Percentiles rank a stretch among this genome's conserved stretches.
Conservation (phyloP, 106 monocot species). For the Dendrobium nobile region DNA sequence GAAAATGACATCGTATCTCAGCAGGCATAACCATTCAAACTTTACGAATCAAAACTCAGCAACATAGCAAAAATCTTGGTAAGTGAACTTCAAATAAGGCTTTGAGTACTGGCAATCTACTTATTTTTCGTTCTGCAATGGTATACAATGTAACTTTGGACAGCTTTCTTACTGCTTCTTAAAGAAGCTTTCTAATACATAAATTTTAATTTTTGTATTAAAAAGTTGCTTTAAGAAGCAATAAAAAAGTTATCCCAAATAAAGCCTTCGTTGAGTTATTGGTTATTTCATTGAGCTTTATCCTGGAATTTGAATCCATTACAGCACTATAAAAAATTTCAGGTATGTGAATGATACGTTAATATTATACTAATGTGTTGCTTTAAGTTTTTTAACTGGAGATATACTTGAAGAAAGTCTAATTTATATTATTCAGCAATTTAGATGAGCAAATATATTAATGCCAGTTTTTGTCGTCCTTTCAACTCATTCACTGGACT, state of each 20-base stretch:
- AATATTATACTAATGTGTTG: neutral
- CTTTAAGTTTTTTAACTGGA: neutral
- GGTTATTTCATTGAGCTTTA: neutral
- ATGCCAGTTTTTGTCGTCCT: neutral
- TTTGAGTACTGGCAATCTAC: too few species aligned
- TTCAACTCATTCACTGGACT: neutral
- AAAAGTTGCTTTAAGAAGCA: too few species aligned
- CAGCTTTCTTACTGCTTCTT: too few species aligned
- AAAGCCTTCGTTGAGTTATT: neutral
- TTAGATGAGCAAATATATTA: neutral
- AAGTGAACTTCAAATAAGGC: too few species aligned
- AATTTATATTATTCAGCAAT: neutral
- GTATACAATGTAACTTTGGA: neutral
- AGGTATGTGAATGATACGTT: neutral
- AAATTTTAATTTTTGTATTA: too few species aligned
- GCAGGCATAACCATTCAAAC: too few species aligned
- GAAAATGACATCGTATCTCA: too few species aligned
- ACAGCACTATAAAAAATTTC: neutral
- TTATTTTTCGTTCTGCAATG: neutral
- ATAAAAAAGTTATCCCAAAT: too few species aligned
- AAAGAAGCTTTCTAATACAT: too few species aligned
- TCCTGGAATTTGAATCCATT: neutral
- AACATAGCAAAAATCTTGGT: too few species aligned
- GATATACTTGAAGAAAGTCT: neutral
- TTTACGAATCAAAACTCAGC: too few species aligned